A percentile compares a stretch with the other conserved stretches of the same genome.
phyloP scores from a whole-genome alignment of 2,329 filamentous ascomycete species.

The Lasiodiplodia theobromae region DNA sequence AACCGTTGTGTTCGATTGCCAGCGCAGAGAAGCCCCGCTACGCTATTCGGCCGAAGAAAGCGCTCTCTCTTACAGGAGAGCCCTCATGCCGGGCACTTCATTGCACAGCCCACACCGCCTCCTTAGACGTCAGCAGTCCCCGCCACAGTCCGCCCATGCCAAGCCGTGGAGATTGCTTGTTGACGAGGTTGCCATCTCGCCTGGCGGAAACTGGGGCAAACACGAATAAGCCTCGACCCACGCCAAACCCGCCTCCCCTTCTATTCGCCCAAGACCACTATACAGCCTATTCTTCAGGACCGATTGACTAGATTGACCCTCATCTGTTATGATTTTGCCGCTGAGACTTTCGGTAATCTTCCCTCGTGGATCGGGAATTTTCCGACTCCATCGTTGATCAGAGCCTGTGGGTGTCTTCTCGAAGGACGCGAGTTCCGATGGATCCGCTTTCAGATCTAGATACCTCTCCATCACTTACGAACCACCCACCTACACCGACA shows the following conservation, averaged over 20 bases:
- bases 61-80: background rate
- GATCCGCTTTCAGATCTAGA: background rate
- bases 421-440: background rate
- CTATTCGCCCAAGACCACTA: background rate
- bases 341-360: background rate
- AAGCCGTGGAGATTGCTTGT: constrained; percentile 15
- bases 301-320: background rate
- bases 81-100: background rate
- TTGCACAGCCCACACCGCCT: background rate
- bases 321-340: background rate
- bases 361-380: background rate
- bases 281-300: background rate
- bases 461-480: background rate
- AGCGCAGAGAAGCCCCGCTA: background rate
- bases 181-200: background rate
- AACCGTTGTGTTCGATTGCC: background rate
- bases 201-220: background rate
- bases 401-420: background rate
- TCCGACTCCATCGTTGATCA: background rate
- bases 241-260: background rate
- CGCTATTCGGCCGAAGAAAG: background rate
- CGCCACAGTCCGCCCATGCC: background rate
- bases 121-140: background rate
- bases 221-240: background rate
- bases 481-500: background rate